Evolutionary conservation across 352 stramenopile species (phyloP), one percentile per base, ranked within the genome.

Genomic region (Globisporangium okanoganense): DNA sequence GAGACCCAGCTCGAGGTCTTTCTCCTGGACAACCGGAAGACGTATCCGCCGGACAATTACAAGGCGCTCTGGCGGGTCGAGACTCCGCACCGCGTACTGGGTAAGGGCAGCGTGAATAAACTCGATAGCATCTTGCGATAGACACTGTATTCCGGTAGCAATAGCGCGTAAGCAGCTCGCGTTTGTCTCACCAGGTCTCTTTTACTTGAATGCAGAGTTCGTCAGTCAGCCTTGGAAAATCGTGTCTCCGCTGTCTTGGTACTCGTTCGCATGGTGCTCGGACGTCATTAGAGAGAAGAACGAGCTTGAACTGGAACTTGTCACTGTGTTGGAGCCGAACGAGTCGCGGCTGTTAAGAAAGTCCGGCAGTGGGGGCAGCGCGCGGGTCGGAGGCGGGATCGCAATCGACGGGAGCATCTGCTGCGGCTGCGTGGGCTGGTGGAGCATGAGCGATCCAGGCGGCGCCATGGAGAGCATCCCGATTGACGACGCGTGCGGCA

Each of bases 1-100:
- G 80, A 93, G 65, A 88, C 80, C 27, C 83, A 92, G 54, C 71
- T 95, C 33, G 85, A 92, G 43, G 73, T 93, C 31, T 90, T 90
- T 24, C 58, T 95, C 20, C 58, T 95, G 40, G 82, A 86, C 49
- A 92, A 92, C 47, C 78, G 78, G 27, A 82, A 73, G 8, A 67
- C 78, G 8, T 93, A 91, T 56, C 18, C 72, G 2, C 65, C 79
- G 1, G 75, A 88, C 31, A 73, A 72, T 16, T 90, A 90, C 67
- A 80, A 84, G 53, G 83, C 81, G 13, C 76, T 92, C 9, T 94
- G 83, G 83, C 72, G 82, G 16, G 72, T 94, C 13, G 71, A 92
- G 36, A 87, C 84, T 6, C 81, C 85, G 5, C 84, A 92, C 36
- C 85, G 85, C 16, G 72, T 85, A 45, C 69, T 94, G 5, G 62